These are phyloP conservation scores for Neonectria ditissima DNA, from an alignment of 2,329 filamentous ascomycete genomes.

Conservation along the genomic window DNA sequence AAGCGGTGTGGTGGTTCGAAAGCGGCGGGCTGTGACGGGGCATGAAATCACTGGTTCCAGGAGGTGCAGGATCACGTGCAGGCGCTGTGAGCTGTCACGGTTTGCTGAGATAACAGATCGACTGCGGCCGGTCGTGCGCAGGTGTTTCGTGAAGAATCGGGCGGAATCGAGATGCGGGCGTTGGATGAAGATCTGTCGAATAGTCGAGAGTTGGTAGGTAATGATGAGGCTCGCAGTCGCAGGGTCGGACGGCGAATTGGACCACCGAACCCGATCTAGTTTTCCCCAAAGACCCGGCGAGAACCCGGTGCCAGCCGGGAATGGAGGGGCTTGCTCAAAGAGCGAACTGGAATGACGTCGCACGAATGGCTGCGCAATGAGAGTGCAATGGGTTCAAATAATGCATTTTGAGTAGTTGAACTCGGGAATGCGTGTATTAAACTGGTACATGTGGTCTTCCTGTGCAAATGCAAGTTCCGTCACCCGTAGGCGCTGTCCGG, in stretches of 20 bases:
- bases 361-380: slow-evolving; percentile 11
- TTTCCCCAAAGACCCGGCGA: slow-evolving; percentile 36
- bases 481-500: slow-evolving; percentile 5
- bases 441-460: not conserved
- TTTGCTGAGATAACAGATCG: not conserved
- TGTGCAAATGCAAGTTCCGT: slow-evolving; percentile 28
- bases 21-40: slow-evolving; percentile 45
- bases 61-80: slow-evolving; percentile 40
- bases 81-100: slow-evolving; percentile 20
- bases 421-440: not conserved
- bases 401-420: not conserved
- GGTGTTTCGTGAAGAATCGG: slow-evolving; percentile 3
- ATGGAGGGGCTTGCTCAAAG: slow-evolving; percentile 33
- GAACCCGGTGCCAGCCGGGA: slow-evolving; percentile 43
- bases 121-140: slow-evolving; percentile 3
- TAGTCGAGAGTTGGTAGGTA: slow-evolving; percentile 23
- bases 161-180: slow-evolving; percentile 14
- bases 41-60: slow-evolving; percentile 48
- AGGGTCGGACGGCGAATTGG: slow-evolving; percentile 33
- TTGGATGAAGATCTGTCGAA: slow-evolving; percentile 25
- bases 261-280: slow-evolving; percentile 36
- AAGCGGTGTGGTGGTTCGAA: slow-evolving; percentile 45
- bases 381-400: not conserved
- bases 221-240: slow-evolving; percentile 36
- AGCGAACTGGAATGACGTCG: slow-evolving; percentile 37